phyloP scores from a whole-genome alignment of 306 rosid genomes.

The Ormosia emarginata region DNA sequence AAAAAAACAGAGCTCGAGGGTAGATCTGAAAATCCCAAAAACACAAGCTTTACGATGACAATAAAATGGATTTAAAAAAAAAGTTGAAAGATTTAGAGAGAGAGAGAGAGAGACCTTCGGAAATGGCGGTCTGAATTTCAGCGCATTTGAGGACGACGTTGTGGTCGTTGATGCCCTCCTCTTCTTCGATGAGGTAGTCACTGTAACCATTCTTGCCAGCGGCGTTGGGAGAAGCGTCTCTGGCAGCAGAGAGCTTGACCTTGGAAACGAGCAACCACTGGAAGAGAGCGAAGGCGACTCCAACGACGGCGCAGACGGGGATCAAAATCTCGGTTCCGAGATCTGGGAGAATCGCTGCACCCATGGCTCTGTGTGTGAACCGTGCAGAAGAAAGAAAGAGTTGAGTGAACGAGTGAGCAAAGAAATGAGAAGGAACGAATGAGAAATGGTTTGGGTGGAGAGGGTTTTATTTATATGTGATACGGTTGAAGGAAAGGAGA shows the following conservation, averaged over 20 bases:
- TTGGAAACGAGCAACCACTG: slow-evolving; percentile 77
- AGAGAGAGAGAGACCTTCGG: slow-evolving; percentile 56
- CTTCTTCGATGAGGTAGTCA: slow-evolving; percentile 87
- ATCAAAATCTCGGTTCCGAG: slow-evolving; percentile 80
- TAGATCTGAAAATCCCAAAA: slow-evolving; percentile 15
- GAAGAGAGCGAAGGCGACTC: slow-evolving; percentile 62
- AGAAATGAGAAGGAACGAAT: background rate
- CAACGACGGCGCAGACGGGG: slow-evolving; percentile 74
- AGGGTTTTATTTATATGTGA: slow-evolving; percentile 28
- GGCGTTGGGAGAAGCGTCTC: slow-evolving; percentile 30
- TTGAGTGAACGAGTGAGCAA: background rate
- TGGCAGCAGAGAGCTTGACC: slow-evolving; percentile 61
- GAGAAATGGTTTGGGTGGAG: background rate
- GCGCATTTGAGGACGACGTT: slow-evolving; percentile 87
- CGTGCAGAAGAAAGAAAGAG: background rate
- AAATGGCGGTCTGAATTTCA: slow-evolving; percentile 86
- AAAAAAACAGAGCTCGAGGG: background rate
- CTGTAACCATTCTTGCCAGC: slow-evolving; percentile 61
- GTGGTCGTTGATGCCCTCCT: slow-evolving; percentile 87
- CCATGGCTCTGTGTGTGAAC: slow-evolving; percentile 39
- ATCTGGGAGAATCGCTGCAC: slow-evolving; percentile 66
- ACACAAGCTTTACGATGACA: background rate
- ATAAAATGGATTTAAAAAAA: background rate
- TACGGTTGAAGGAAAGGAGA: slow-evolving; percentile 8
- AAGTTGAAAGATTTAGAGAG: background rate